A percentile compares a stretch with the other conserved stretches of the same genome.
Conservation (phyloP, 164 flowering plant species). For the Magnolia sinica region DNA sequence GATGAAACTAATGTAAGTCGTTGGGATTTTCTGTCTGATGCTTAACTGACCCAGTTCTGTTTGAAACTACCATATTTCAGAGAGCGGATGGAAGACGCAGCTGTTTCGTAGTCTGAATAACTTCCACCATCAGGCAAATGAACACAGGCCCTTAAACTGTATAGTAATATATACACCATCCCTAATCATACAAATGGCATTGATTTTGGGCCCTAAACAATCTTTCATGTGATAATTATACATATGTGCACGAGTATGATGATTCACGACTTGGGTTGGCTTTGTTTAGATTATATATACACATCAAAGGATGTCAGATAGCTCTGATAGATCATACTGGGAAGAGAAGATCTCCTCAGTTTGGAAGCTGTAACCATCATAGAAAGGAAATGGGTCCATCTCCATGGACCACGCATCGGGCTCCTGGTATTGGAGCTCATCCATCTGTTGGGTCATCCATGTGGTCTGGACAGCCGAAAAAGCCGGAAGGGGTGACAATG, state of each 20-base stretch:
- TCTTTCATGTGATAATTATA: neutral
- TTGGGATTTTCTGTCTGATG: neutral
- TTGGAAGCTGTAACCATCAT: conserved; percentile 16
- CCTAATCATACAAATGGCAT: too few relatives aligned
- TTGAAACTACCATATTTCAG: neutral
- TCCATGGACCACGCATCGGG: conserved; percentile 32
- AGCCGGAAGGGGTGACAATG: conserved; percentile 9
- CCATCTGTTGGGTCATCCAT: conserved; percentile 8
- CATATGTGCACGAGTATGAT: neutral
- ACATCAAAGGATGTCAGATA: conserved; percentile 11
- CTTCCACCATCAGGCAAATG: neutral
- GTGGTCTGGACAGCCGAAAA: conserved; percentile 18
- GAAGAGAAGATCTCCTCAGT: conserved; percentile 26
- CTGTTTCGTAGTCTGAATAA: neutral
- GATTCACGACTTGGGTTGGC: neutral
- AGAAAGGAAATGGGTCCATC: conserved; percentile 14
- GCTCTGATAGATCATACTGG: conserved; percentile 27
- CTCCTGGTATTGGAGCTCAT: conserved; percentile 14
- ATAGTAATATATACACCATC: too few relatives aligned
- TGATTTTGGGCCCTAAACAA: neutral
- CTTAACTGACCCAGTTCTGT: neutral
- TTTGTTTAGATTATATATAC: neutral
- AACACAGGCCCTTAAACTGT: too few relatives aligned
- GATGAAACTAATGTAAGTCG: neutral
- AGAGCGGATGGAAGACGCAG: conserved; percentile 8